phyloP scores from a whole-genome alignment of 768 basidiomycete genomes.

The Pisolithus albus region DNA sequence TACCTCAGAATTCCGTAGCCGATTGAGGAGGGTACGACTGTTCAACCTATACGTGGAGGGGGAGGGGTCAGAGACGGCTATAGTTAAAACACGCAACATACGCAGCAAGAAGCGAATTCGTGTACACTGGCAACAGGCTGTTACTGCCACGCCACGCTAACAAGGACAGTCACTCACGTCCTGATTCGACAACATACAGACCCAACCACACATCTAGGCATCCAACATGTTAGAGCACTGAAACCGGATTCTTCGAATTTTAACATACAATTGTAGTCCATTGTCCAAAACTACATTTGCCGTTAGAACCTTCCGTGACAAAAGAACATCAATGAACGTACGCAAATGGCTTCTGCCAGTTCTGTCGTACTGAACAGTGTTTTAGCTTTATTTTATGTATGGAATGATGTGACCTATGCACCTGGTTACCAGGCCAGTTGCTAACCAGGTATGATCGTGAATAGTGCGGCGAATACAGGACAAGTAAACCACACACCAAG shows the following conservation, averaged over 20 bases:
- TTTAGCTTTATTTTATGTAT: background rate
- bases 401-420: background rate
- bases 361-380: background rate
- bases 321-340: background rate
- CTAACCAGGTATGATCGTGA: background rate
- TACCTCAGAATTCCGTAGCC: background rate
- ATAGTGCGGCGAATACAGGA: background rate
- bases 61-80: background rate
- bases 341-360: background rate
- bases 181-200: background rate
- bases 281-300: no score
- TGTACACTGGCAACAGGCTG: background rate
- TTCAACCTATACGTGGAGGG: background rate
- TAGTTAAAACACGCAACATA: background rate
- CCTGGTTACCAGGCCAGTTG: background rate
- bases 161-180: background rate
- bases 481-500: background rate
- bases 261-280: background rate
- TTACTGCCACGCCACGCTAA: background rate
- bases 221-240: background rate
- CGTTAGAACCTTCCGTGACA: background rate
- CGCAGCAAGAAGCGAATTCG: conserved; percentile 1
- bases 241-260: background rate
- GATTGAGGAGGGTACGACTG: background rate
- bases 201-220: background rate